Evolutionary conservation across 2,329 filamentous ascomycete species (phyloP).

Genomic region (Pseudogymnoascus sp.): DNA sequence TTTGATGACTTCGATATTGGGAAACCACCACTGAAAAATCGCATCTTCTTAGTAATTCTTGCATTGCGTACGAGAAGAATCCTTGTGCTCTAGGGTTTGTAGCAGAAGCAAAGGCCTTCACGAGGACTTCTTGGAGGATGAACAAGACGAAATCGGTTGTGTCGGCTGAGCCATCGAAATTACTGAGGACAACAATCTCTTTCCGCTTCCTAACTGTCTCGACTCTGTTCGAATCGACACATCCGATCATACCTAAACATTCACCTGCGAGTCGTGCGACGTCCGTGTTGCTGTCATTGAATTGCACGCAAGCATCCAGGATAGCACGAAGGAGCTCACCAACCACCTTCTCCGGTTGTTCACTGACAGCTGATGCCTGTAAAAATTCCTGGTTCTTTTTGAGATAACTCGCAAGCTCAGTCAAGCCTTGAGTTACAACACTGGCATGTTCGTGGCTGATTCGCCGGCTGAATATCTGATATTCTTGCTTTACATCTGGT

Average conservation of each 20-base stretch:
- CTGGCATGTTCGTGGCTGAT: constrained; percentile 76
- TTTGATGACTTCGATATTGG: constrained; percentile 29
- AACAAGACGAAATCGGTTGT: constrained; percentile 80
- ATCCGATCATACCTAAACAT: constrained; percentile 83
- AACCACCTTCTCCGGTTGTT: constrained; percentile 73
- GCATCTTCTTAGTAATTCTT: constrained; percentile 75
- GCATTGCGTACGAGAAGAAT: constrained; percentile 90
- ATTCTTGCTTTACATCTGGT: constrained; percentile 58
- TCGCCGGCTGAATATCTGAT: constrained; percentile 65
- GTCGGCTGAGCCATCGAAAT: constrained; percentile 73
- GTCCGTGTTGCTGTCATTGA: constrained; percentile 58
- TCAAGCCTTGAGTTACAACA: constrained; percentile 74
- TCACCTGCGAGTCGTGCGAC: constrained; percentile 70
- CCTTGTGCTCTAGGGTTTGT: constrained; percentile 84
- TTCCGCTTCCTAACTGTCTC: constrained; percentile 71
- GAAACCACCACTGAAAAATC: constrained; percentile 49
- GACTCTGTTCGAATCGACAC: constrained; percentile 82
- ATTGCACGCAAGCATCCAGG: constrained; percentile 78
- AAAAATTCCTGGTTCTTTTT: constrained; percentile 67
- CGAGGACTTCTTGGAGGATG: constrained; percentile 77
- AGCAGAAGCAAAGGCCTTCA: constrained; percentile 84
- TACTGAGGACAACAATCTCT: constrained; percentile 79
- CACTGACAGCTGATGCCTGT: constrained; percentile 71
- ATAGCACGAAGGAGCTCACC: constrained; percentile 66
- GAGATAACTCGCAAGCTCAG: constrained; percentile 69